Evolutionary conservation across 805 yeast species (phyloP).

Genomic region (Yarrowia divulgata): DNA sequence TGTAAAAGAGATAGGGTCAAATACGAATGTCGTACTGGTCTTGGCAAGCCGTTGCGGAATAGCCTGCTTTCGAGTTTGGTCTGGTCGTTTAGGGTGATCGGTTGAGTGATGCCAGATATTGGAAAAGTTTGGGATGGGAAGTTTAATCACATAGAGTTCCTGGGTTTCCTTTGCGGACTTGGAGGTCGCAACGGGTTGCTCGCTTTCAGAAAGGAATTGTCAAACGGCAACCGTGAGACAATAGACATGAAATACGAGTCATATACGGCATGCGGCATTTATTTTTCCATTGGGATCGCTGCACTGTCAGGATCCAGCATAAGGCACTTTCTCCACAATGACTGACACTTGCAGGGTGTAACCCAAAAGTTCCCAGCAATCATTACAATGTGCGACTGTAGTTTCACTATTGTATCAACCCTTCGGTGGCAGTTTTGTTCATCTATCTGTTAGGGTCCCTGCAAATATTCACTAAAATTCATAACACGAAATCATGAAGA

Average conservation of each 20-base stretch:
- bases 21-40: slow-evolving; percentile 21
- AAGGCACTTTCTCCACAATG: background rate
- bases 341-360: background rate
- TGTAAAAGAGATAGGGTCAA: background rate
- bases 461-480: background rate
- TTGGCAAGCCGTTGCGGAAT: slow-evolving; percentile 13
- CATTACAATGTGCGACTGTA: background rate
- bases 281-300: background rate
- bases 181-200: slow-evolving; percentile 11
- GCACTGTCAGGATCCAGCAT: background rate
- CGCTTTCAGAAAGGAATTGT: slow-evolving; percentile 23
- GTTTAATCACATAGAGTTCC: slow-evolving; percentile 3
- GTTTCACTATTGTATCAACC: background rate
- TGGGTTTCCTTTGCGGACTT: slow-evolving; percentile 1
- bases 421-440: background rate
- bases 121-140: slow-evolving; percentile 23
- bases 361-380: background rate
- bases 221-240: slow-evolving; percentile 31
- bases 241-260: slow-evolving; percentile 5
- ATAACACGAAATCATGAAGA: background rate
- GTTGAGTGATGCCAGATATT: slow-evolving; percentile 12
- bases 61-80: slow-evolving; percentile 1
- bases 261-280: slow-evolving; percentile 14
- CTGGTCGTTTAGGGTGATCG: slow-evolving; percentile 22
- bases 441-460: background rate